Evolutionary conservation across 2,329 filamentous ascomycete species (phyloP).

Genomic region (Ceratocystiopsis minuta): DNA sequence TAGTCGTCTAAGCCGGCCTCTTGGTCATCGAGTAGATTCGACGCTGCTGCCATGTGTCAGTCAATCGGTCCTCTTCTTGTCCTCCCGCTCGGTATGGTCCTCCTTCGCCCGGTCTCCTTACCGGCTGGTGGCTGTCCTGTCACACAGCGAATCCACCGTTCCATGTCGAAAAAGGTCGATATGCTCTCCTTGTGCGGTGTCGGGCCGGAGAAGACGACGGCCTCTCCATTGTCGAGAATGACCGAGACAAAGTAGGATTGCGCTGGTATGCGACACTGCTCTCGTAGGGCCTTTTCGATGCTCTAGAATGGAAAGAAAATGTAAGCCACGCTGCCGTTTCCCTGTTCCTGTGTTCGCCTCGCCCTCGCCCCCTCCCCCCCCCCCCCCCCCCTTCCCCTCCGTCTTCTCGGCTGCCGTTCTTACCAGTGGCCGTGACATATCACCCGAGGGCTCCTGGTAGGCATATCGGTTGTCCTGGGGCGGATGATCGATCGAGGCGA

Average conservation of each 20-base stretch:
- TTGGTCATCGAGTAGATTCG: conserved; percentile 6
- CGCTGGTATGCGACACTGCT: conserved; percentile 32
- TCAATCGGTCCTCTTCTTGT: too few relatives aligned
- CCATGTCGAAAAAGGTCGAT: conserved; percentile 27
- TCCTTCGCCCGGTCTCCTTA: too few relatives aligned
- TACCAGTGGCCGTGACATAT: neutral
- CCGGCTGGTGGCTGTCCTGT: conserved; percentile 20
- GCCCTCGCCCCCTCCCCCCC: too few relatives aligned
- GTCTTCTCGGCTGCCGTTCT: too few relatives aligned
- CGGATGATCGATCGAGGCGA: conserved; percentile 5
- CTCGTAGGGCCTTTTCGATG: conserved; percentile 31
- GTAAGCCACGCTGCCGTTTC: too few relatives aligned
- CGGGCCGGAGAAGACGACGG: conserved; percentile 28
- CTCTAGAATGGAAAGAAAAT: conserved; percentile 1
- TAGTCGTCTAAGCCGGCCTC: conserved; percentile 2
- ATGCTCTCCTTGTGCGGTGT: conserved; percentile 21
- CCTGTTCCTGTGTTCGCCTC: too few relatives aligned
- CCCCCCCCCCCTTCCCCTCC: too few relatives aligned
- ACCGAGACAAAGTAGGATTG: conserved; percentile 34
- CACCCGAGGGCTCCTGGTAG: conserved; percentile 1
- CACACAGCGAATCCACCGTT: conserved; percentile 20
- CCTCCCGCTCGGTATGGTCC: neutral
- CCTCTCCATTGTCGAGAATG: conserved; percentile 28
- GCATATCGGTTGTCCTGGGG: neutral
- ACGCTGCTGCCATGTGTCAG: neutral